These are phyloP conservation scores for Pseudocercospora macadamiae DNA, from an alignment of 2,329 filamentous ascomycete species.

Conservation along the genomic window DNA sequence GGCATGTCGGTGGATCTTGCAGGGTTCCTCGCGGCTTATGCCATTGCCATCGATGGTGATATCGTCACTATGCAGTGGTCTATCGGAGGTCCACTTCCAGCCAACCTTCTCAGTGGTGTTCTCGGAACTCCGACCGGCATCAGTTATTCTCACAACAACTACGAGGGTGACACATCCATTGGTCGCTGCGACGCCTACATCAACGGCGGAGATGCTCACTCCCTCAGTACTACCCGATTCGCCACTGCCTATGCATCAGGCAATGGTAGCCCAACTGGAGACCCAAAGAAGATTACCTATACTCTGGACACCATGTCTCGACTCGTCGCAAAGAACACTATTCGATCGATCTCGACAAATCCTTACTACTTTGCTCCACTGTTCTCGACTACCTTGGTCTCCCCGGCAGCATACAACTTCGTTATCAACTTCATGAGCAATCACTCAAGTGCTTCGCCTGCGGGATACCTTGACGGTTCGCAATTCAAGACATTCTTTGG, in stretches of 20 bases:
- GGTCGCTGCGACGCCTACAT: slow-evolving; percentile 36
- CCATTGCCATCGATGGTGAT: slow-evolving; percentile 28
- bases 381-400: slow-evolving; percentile 30
- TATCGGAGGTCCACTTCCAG: slow-evolving; percentile 32
- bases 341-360: slow-evolving; percentile 34
- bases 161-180: slow-evolving; percentile 38
- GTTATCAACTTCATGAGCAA: slow-evolving; percentile 33
- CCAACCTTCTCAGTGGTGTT: slow-evolving; percentile 12
- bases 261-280: background rate
- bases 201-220: slow-evolving; percentile 23
- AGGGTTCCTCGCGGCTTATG: slow-evolving; percentile 36
- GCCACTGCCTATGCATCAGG: slow-evolving; percentile 21
- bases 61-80: slow-evolving; percentile 26
- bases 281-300: slow-evolving; percentile 17
- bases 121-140: slow-evolving; percentile 27
- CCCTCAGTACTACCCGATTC: slow-evolving; percentile 23
- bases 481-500: slow-evolving; percentile 31
- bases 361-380: slow-evolving; percentile 37
- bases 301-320: slow-evolving; percentile 25
- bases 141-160: slow-evolving; percentile 38
- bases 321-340: slow-evolving; percentile 18
- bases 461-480: slow-evolving; percentile 29
- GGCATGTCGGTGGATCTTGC: slow-evolving; percentile 17
- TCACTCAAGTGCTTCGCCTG: slow-evolving; percentile 27
- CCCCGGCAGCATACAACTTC: slow-evolving; percentile 34